These are phyloP conservation scores for Coleophoma crateriformis DNA, from an alignment of 2,329 filamentous ascomycete species.

Conservation along the genomic window DNA sequence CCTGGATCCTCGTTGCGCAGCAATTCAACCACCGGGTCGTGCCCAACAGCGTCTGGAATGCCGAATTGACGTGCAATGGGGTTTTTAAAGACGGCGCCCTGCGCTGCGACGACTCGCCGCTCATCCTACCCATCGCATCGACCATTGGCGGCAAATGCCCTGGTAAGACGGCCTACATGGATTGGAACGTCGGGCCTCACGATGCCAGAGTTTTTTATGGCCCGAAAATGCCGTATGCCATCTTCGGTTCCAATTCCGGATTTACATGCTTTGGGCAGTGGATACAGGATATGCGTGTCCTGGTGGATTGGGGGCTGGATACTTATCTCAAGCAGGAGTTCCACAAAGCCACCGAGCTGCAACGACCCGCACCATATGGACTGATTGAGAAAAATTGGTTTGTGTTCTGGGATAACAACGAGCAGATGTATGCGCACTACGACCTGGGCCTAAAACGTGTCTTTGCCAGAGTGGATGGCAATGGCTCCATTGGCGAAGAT, in stretches of 20 bases:
- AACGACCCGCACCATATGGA: constrained; percentile 38
- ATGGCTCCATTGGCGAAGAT: constrained; percentile 42
- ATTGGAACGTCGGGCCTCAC: constrained; percentile 45
- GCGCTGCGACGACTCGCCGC: constrained; percentile 35
- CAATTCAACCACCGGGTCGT: constrained; percentile 23
- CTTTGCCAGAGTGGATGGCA: constrained; percentile 38
- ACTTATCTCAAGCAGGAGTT: constrained; percentile 16
- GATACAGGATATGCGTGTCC: constrained; percentile 44
- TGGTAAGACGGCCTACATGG: constrained; percentile 35
- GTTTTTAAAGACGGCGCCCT: constrained; percentile 36
- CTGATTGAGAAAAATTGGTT: constrained; percentile 58
- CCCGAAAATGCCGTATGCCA: constrained; percentile 40
- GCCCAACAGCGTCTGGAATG: constrained; percentile 26
- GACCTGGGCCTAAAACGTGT: constrained; percentile 43
- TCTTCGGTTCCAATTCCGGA: constrained; percentile 50
- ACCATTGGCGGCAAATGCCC: constrained; percentile 37
- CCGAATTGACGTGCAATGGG: constrained; percentile 45
- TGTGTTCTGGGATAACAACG: constrained; percentile 48
- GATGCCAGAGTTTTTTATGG: constrained; percentile 54
- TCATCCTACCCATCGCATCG: constrained; percentile 38
- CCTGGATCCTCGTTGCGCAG: constrained; percentile 48
- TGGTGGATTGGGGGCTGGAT: constrained; percentile 37
- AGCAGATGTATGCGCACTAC: constrained; percentile 44
- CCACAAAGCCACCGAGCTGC: constrained; percentile 40
- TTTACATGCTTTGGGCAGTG: constrained; percentile 53